Evolutionary conservation across 495 filamentous ascomycete species (phyloP), one percentile per base, ranked within the genome.

Genomic region (Aspergillus affinis): DNA sequence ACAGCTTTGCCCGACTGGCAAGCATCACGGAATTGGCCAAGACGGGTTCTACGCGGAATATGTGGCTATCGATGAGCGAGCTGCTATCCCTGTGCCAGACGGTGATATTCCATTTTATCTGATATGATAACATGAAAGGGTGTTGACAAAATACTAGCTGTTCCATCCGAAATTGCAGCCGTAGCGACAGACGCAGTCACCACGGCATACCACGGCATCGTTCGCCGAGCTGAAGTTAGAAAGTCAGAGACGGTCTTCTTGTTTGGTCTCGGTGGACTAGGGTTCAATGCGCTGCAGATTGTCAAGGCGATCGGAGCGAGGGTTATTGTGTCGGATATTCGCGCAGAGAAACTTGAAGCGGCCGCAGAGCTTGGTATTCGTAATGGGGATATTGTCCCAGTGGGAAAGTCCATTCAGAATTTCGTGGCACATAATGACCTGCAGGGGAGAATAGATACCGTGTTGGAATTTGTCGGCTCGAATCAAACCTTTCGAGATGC

Each of bases 21-120:
- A 45, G 46, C 65, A 65, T 44, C 65, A 68, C 23, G 65, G 65
- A 0, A 68, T 68, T 36, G 65, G 65, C 5, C 65, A 68, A 21
- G 65, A 68, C 44, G 65, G 65, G 7, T 68, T 68, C 57, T 68
- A 63, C 47, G 60, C 65, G 4, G 57, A 65, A 27, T 68, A 65
- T n/a, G 63, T 65, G 5, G 65, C 51, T n/a, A 55, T 68, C 9
- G 55, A 68, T 57, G 60, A 41, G 9, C 62, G 63, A 17, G 60
- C 60, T 5, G 65, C 65, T 10, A 57, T 68, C 32, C 65, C 57
- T 15, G 45, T 65, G 7, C 65, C 63, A 6, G 60, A 61, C 19
- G 60, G 65, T 68, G 56, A 9, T 54, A 12, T 12, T 2, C 23
- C 23, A 2, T 26, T 26, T 2, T 4, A 26, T 26, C 23, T 4